A percentile compares a stretch with the other conserved stretches of the same genome.
Evolutionary conservation across 331 rosid genomes (phyloP).

Genomic region (Malus hybrid): DNA sequence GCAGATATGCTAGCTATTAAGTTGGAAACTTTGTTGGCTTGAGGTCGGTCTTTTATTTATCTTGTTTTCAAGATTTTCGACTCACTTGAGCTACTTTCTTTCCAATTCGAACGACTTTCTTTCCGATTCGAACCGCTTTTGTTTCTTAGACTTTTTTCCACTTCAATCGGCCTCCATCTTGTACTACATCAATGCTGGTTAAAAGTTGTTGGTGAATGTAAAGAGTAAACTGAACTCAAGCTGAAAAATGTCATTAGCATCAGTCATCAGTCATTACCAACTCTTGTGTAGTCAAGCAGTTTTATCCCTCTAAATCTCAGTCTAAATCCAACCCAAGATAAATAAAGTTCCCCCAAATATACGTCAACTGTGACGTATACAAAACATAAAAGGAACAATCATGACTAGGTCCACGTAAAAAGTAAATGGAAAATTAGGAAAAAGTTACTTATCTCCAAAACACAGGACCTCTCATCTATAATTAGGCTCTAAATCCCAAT

Average conservation of each 20-base stretch:
- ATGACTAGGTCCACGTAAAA: background rate
- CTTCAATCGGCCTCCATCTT: too few species aligned
- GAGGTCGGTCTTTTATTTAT: too few species aligned
- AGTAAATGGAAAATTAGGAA: background rate
- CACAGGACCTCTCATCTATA: constrained; percentile 18
- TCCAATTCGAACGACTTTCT: too few species aligned
- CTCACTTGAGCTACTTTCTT: too few species aligned
- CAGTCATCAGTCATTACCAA: background rate
- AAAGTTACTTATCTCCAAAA: background rate
- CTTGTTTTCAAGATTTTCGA: too few species aligned
- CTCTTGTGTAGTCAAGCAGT: background rate
- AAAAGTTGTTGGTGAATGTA: too few species aligned
- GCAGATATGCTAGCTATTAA: background rate
- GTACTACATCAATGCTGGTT: background rate
- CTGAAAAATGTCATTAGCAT: background rate
- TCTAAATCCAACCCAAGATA: background rate
- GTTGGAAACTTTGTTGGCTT: too few species aligned
- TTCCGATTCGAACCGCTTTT: too few species aligned
- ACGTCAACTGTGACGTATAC: background rate
- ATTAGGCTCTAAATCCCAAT: constrained; percentile 12
- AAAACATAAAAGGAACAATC: background rate
- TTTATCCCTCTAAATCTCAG: background rate
- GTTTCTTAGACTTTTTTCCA: too few species aligned
- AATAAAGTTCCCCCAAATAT: background rate
- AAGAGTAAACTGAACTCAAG: background rate